Base-by-base conservation (phyloP, 208 protist genomes). In the Angomonas desouzai region DNA sequence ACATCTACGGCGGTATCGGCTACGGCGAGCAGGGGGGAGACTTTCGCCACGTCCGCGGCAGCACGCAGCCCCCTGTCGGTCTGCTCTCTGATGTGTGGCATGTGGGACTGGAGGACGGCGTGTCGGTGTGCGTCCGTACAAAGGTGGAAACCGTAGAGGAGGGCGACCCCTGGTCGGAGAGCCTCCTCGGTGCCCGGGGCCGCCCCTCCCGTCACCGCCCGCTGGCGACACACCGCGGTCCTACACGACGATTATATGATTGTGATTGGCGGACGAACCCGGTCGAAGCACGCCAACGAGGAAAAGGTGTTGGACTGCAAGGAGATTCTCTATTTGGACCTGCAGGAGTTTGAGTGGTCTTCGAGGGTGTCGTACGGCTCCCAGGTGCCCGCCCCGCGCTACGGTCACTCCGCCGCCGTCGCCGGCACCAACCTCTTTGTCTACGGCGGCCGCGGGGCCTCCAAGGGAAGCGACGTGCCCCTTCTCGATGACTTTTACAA, bases 1-100 rank as follows among this genome's bases (percentile, higher is more conserved):
- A 88, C 66, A 62, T 91, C n/a, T 91, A 83, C 56, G 85, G 85
- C 43, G 85, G 85, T 30, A 68, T 77, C 25, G 72, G 67, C 27
- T 51, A 55, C 16, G 30, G 38, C n/a, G 69, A 68, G 25, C 34
- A 33, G 6, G 32, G 4, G 20, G 2, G 49, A 20, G 43, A 23
- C 40, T 13, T 40, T 16, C 20, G n/a, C 23, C 49, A 23, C 33
- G 40, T 13, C 43, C 23, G 33, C 7, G 1, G 57, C 4, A 27
- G 43, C 40, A 48, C 56, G n/a, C 36, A 28, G 10, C 49, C 27
- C 28, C 56, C 33, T 11, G 34, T 71, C 7, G 57, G 58, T 30
- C 28, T 63, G 2, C 62, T 67, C 6, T 11, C 48, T 0, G 78
- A 84, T 69, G 71, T 80, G 49, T 84, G 78, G 78, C 25, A 47